These are phyloP conservation scores for Mycena indigotica DNA, from an alignment of 768 basidiomycete species.

Conservation along the genomic window DNA sequence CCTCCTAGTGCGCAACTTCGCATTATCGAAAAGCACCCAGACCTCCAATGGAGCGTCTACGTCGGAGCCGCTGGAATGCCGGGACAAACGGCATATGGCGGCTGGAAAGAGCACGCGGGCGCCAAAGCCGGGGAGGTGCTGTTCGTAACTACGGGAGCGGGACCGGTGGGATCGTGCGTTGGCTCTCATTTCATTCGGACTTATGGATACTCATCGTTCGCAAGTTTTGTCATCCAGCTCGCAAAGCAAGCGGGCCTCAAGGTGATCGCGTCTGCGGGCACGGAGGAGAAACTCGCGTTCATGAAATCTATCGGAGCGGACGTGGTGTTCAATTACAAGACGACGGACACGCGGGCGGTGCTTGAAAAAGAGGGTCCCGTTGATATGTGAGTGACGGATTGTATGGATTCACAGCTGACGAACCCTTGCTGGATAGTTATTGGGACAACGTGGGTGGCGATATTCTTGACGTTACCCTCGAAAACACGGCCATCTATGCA, in stretches of 20 bases:
- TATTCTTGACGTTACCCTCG: background rate
- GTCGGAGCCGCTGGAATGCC: slow-evolving; percentile 59
- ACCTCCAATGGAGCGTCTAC: slow-evolving; percentile 28
- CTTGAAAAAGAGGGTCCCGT: background rate
- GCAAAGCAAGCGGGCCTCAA: background rate
- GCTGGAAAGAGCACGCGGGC: background rate
- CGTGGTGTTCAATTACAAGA: background rate
- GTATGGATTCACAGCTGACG: background rate
- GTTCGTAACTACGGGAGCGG: background rate
- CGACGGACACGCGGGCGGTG: background rate
- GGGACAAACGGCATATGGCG: background rate
- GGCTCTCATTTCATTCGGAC: background rate
- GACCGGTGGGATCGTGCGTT: background rate
- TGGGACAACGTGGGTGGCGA: background rate
- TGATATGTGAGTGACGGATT: background rate
- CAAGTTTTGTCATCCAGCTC: background rate
- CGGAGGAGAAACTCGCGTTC: background rate
- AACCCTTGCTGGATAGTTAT: background rate
- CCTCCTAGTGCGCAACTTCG: background rate
- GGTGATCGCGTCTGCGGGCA: background rate
- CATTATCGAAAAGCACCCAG: background rate
- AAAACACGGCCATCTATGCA: background rate
- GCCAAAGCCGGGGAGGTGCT: background rate
- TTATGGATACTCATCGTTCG: background rate
- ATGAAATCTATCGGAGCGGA: background rate